Evolutionary conservation across 2,329 filamentous ascomycete genomes (phyloP), one percentile per base, ranked within the genome.

Genomic region (Diplodia corticola): DNA sequence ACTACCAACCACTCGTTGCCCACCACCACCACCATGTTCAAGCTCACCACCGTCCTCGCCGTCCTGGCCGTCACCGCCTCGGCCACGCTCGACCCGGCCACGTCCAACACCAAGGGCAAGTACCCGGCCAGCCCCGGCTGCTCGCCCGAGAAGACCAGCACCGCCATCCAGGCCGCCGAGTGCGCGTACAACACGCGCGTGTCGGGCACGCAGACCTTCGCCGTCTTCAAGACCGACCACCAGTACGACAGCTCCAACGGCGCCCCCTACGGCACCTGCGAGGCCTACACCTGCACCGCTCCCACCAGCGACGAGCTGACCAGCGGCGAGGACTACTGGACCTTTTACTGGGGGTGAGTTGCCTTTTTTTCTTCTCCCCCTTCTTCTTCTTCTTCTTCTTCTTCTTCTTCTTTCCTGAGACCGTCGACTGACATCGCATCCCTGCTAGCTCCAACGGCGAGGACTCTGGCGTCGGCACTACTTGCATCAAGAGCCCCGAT

Each of bases 231-330:
- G 60, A 77, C 75, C 5, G 80, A 84, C 71, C 81, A 82, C 71
- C 70, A 81, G 64, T 82, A 82, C 70, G 79, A 83, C 68, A 69
- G 67, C 22, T 70, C 70, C 67, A 61, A 82, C 66, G 82, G 82
- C 26, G 78, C 76, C 2, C 81, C 81, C 2, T 84, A 84, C 44
- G 63, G 63, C 48, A 83, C 80, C 5, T 84, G 61, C 61, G 24
- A 53, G 48, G 61, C 61, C 20, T 64, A 64, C 26, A 54, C 48
- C 46, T 64, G 49, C 61, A 54, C 49, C 24, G 61, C 49, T 1
- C 61, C 61, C 5, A 46, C 61, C 24, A 24, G 28, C 24, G 20
- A 17, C 33, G 61, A 64, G 48, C 50, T 64, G 7, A 46, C n/a
- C 33, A 24, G 17, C 6, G 33, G 17, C 1, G 22, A 46, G 4